phyloP scores from a whole-genome alignment of 2,329 filamentous ascomycete genomes.

The Xylariaceae sp. region DNA sequence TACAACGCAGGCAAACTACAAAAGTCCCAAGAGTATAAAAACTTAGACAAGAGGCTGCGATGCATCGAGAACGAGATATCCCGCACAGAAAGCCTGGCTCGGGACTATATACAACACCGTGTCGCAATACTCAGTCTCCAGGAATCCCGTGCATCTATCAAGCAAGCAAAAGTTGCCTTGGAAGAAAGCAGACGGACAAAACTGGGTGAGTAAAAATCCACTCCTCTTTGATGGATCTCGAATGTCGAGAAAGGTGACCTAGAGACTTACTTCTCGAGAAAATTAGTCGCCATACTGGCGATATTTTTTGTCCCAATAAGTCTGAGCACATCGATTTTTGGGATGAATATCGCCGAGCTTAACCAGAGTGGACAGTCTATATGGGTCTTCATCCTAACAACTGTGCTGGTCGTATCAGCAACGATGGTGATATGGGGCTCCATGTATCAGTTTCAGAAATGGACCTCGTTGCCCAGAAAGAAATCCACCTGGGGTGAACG shows the following conservation, averaged over 20 bases:
- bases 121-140: background rate
- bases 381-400: background rate
- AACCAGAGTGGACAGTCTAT: background rate
- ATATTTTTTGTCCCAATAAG: background rate
- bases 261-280: background rate
- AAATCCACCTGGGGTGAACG: background rate
- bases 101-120: constrained; percentile 3
- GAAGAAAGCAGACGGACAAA: background rate
- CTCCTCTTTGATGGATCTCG: too few relatives aligned
- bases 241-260: too few relatives aligned
- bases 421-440: background rate
- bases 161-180: background rate
- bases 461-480: background rate
- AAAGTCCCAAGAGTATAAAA: background rate
- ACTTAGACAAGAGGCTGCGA: background rate
- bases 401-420: background rate
- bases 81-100: background rate
- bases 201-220: background rate
- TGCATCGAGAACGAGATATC: constrained; percentile 3
- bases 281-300: background rate
- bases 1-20: background rate
- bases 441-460: background rate
- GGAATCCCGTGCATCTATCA: background rate
- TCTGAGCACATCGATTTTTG: background rate
- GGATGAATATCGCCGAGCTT: background rate